Evolutionary conservation across 352 stramenopile genomes (phyloP), one percentile per base, ranked within the genome.

Genomic region (Phytopythium aichiense): DNA sequence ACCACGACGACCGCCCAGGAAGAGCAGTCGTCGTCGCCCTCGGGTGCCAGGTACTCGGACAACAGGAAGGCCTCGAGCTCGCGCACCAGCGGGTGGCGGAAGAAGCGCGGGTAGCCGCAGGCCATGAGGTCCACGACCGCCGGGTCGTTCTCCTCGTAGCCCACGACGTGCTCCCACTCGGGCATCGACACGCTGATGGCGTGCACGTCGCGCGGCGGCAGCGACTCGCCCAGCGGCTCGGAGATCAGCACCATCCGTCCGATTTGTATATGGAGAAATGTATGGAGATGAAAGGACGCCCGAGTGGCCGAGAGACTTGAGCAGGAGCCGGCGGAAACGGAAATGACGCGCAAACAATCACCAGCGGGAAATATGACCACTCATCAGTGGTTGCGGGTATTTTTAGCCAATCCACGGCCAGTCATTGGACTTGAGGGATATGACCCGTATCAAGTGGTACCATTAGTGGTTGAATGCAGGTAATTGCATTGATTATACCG

Each of bases 21-120:
- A 7, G 35, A 31, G 1, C 20, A 18, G 7, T 62, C 54, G 9
- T 22, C 25, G n/a, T 56, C 61, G 37, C 71, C 65, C 5, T 37
- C 31, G 4, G 31, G 31, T 9, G 35, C 20, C 4, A 64, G 46
- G 52, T 66, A 59, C 42, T 79, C 69, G 35, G 52, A 55, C 48
- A 65, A 55, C 18, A 84, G 69, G 13, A 67, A 59, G 55, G 68
- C 60, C 42, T 73, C 61, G 16, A 98, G 80, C 70, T 82, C 64
- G 43, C 87, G 65, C 31, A 98, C 84, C 46, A 91, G 69, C 31
- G 87, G 87, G 62, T 97, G 89, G 65, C 91, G 93, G 51, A 98
- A 91, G 76, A 98, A 98, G 58, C 93, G 89, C 56, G 93, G 93
- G 71, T 98, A 98, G 31, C 92, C 93, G 68, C 88, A 95, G 16